Base-by-base conservation (phyloP, 2,329 filamentous ascomycete species). In the Penicillium vulpinum region DNA sequence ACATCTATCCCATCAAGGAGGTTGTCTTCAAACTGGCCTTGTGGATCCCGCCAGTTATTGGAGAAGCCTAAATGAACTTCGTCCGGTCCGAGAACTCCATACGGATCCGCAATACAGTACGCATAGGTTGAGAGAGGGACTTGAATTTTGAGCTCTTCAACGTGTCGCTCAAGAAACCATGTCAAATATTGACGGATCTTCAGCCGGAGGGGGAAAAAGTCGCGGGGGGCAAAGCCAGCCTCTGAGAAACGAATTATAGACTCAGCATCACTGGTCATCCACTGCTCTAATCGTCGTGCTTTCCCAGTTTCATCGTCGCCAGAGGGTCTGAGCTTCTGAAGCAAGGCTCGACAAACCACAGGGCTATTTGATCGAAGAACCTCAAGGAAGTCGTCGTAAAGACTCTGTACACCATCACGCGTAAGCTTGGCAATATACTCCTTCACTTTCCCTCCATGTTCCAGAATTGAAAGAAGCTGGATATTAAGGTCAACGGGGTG, bases 31-130 rank as follows among this genome's bases (percentile, higher is more conserved):
- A 80, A 75, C 8, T 69, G 62, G 3, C 65, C 63, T 18, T 63
- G 57, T 0, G 70, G 65, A 40, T 78, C 73, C 26, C 66, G 68
- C 71, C 78, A 80, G 18, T 72, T 72, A 2, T 69, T 71, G 0
- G 83, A 84, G 60, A 87, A 85, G 1, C 77, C 75, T 3, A 87
- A 66, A 54, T 85, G 80, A 0, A 87, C 74, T 62, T 87, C 81
- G 5, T 82, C 78, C 21, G 82, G 80, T 33, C 75, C 64, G 0
- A 88, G 70, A 1, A 82, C 71, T 0, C 76, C 77, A 2, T 75
- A 72, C 0, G 81, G 83, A 67, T 88, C 85, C 2, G 83, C 81
- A 15, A 87, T 75, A 18, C 84, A 85, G 57, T 79, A 81, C 0
- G 83, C 74, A 61, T 78, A 81, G 0, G 84, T 83, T 0, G 83